A percentile compares a stretch with the other conserved stretches of the same genome.
phyloP scores from a whole-genome alignment of 495 filamentous ascomycete species.

The Bryoglossum gracile region DNA sequence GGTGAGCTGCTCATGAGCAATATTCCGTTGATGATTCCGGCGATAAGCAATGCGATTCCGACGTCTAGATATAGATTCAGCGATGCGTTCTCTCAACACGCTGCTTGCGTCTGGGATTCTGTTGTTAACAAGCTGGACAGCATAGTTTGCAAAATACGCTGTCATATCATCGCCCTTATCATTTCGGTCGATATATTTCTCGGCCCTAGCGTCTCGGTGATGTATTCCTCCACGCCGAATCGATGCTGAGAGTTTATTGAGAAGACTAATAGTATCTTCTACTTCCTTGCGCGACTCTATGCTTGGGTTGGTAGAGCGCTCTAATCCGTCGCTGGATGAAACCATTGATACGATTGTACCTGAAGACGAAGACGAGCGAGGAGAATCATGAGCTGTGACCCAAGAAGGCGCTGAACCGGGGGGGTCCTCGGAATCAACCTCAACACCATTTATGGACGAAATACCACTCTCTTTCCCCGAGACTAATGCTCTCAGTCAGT shows the following conservation, averaged over 20 bases:
- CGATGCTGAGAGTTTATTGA: constrained; percentile 13
- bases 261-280: constrained; percentile 11
- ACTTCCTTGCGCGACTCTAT: not conserved
- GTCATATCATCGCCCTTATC: constrained; percentile 14
- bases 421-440: too few species aligned
- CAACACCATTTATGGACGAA: too few species aligned
- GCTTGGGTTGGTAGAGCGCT: not conserved
- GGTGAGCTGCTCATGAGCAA: too few species aligned
- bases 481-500: not conserved
- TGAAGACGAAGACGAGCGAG: too few species aligned
- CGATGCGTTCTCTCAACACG: constrained; percentile 4
- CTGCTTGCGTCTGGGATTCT: constrained; percentile 12
- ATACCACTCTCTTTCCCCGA: too few species aligned
- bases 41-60: constrained; percentile 18
- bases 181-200: constrained; percentile 4
- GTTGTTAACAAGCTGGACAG: not conserved
- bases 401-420: too few species aligned
- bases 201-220: constrained; percentile 12
- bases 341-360: constrained; percentile 1
- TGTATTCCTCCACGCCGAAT: constrained; percentile 12
- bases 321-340: not conserved
- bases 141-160: constrained; percentile 2
- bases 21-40: too few species aligned
- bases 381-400: too few species aligned
- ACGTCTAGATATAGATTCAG: constrained; percentile 4